phyloP scores from a whole-genome alignment of 2,329 filamentous ascomycete species.

The Lasiodiplodia citricola region DNA sequence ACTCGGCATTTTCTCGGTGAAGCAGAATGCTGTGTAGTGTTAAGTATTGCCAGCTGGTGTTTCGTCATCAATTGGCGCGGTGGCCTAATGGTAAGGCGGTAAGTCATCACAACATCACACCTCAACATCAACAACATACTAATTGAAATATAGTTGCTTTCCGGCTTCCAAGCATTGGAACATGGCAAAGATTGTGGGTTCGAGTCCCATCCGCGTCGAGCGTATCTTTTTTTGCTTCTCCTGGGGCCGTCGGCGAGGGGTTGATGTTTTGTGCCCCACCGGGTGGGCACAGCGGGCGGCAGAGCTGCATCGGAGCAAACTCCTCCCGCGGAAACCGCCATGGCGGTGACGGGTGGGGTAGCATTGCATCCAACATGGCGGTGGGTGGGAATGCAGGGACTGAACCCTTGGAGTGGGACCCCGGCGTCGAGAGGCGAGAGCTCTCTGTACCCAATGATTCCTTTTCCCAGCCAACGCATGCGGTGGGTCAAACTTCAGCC shows the following conservation, averaged over 20 bases:
- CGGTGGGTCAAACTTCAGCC: constrained; percentile 6
- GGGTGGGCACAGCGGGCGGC: neutral
- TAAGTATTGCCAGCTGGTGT: neutral
- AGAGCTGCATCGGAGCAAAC: neutral
- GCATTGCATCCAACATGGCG: constrained; percentile 4
- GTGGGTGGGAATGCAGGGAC: constrained; percentile 6
- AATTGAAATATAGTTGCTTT: constrained; percentile 11
- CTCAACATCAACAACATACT: neutral
- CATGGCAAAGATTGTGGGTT: constrained; percentile 28
- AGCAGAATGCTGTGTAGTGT: neutral
- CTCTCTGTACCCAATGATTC: neutral
- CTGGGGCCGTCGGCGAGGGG: no score
- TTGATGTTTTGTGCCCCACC: no score
- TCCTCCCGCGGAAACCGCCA: neutral
- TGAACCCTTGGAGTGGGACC: neutral
- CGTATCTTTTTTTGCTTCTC: neutral
- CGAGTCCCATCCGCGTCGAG: constrained; percentile 27
- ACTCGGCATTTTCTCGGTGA: neutral
- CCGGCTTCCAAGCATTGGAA: neutral
- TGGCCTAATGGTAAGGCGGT: constrained; percentile 43
- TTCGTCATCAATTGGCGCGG: constrained; percentile 29
- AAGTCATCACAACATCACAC: neutral
- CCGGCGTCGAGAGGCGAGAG: neutral
- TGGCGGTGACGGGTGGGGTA: constrained; percentile 4
- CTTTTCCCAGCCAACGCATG: neutral